Conservation (phyloP, 768 basidiomycete genomes). For the Kwoniella botswanensis region DNA sequence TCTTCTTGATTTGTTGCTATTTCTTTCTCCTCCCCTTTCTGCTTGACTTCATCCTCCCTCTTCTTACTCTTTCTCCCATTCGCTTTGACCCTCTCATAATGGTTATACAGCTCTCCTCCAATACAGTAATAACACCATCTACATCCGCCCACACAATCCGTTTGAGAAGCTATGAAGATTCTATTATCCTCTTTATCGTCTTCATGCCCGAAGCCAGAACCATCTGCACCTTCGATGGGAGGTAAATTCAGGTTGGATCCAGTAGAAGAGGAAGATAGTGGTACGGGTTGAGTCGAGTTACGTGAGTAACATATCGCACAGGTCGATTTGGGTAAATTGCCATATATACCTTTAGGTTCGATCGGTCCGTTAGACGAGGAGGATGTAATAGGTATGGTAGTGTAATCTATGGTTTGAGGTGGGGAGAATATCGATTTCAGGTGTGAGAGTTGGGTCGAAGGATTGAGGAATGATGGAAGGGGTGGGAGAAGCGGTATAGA, state of each 20-base stretch:
- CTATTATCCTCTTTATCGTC: slow-evolving; percentile 70
- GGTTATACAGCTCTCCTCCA: slow-evolving; percentile 72
- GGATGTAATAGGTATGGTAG: slow-evolving; percentile 9
- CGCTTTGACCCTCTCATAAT: slow-evolving; percentile 22
- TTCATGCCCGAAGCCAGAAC: slow-evolving; percentile 51
- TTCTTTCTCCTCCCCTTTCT: background rate
- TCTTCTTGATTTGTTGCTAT: slow-evolving; percentile 60
- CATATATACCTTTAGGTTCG: slow-evolving; percentile 64
- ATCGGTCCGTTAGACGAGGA: background rate
- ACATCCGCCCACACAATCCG: slow-evolving; percentile 72
- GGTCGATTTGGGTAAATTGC: slow-evolving; percentile 71
- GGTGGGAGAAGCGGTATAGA: slow-evolving; percentile 81
- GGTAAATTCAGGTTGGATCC: slow-evolving; percentile 32
- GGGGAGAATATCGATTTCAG: slow-evolving; percentile 29
- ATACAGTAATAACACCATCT: slow-evolving; percentile 94
- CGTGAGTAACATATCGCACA: slow-evolving; percentile 79
- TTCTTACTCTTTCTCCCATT: background rate
- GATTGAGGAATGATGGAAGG: slow-evolving; percentile 47
- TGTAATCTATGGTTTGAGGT: slow-evolving; percentile 27
- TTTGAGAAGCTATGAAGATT: slow-evolving; percentile 70
- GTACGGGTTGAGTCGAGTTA: slow-evolving; percentile 53
- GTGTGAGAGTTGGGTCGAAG: slow-evolving; percentile 23
- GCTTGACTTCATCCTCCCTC: background rate
- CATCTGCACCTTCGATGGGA: slow-evolving; percentile 20
- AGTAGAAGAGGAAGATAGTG: slow-evolving; percentile 62